Percentiles rank a stretch among this genome's conserved stretches.
These are phyloP conservation scores for Saccharomycopsis sp. DNA, from an alignment of 805 yeast species.

Conservation along the genomic window DNA sequence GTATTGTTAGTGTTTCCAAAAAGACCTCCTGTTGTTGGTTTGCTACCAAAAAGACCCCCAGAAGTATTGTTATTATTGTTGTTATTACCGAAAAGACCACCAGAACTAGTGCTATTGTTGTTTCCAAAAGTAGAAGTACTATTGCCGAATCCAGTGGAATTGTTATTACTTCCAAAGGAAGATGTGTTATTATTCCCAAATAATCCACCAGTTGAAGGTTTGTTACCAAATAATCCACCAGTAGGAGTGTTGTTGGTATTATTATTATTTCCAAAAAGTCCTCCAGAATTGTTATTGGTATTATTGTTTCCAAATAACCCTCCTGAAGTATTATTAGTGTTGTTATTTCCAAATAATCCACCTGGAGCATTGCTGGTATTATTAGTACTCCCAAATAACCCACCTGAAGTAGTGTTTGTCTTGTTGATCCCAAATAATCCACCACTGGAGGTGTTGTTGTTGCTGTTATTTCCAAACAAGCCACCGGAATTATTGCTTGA, in stretches of 20 bases:
- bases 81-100: constrained; percentile 28
- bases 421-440: constrained; percentile 26
- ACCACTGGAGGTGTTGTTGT: constrained; percentile 22
- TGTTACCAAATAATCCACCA: constrained; percentile 33
- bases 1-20: constrained; percentile 27
- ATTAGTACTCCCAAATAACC: constrained; percentile 23
- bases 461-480: constrained; percentile 22
- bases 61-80: constrained; percentile 16
- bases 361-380: constrained; percentile 18
- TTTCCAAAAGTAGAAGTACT: constrained; percentile 24
- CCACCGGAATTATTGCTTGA: constrained; percentile 21
- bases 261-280: constrained; percentile 23
- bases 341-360: constrained; percentile 23
- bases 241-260: constrained; percentile 20
- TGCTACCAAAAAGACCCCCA: constrained; percentile 25
- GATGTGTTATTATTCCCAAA: constrained; percentile 27
- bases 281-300: constrained; percentile 17
- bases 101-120: constrained; percentile 19
- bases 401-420: constrained; percentile 19
- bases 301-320: constrained; percentile 26
- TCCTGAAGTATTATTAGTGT: constrained; percentile 20
- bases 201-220: constrained; percentile 25
- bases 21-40: constrained; percentile 22
- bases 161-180: neutral
- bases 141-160: constrained; percentile 26